Base-by-base conservation (phyloP, 75 land plant species). In the Cupressus sempervirens region DNA sequence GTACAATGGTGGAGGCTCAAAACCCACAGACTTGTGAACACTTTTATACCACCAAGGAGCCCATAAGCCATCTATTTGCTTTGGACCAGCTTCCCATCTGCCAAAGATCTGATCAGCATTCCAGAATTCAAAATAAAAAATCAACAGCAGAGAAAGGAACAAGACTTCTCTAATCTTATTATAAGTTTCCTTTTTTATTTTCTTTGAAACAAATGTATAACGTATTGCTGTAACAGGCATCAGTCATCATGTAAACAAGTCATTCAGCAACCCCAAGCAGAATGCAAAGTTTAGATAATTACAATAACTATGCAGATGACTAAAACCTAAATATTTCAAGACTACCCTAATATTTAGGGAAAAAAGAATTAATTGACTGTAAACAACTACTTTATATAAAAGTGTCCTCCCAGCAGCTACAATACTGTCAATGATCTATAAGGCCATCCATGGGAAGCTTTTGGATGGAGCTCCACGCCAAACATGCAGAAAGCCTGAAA, bases 31-130 rank as follows among this genome's bases (percentile, higher is more conserved):
- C 82, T 93, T 91, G 85, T 98, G 99, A 36, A 94, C 96, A 87
- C 90, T 84, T 79, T 83, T 76, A 85, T 98, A 98, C 98, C 99
- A 98, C 96, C 96, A 98, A 3, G 95, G 94, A 32, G 99, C 99
- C 99, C 99, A 98, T 41, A 98, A 54, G 56, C 99, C 99, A 91
- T 98, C 99, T 38, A 91, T 85, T 86, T 90, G 86, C 86, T 91
- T 96, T 41, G 99, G 94, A 82, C 98, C 99, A 84, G 95, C 90
- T 85, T 96, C 92, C 99, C 99, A 98, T 83, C 99, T 98, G 80
- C 65, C 76, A 76, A 36, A 80, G 58, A 9, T 26, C 15, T 26
- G 29, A 41, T 9, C 18, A 82, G 38, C 23, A 29, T 84, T 73
- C 34, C 34, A 29, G 48, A 81, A 84, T 38, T 23, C 12, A 62